Base-by-base conservation (phyloP, 176 grass and related monocot species). In the Avena eriantha region DNA sequence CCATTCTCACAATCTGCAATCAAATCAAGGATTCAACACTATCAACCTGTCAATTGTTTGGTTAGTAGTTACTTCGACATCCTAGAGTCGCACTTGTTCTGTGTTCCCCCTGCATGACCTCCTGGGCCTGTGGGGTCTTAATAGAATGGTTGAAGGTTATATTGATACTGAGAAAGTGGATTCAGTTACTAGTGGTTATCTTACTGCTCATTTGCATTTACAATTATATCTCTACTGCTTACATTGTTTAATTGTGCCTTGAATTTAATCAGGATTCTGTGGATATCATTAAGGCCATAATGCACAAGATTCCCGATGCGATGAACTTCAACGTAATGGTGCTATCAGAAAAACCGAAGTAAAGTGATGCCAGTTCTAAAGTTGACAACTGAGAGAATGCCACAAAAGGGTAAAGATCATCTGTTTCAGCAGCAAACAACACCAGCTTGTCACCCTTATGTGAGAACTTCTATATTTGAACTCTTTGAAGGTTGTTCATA, bases 241-340 rank as follows among this genome's bases (percentile, higher is more conserved):
- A 36, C 24, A 76, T 1, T 43, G 0, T 50, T 10, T 82, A 17
- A 24, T 29, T 29, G 29, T 41, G 6, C 39, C 59, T 77, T 77
- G 6, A 69, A n/a, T 69, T 89, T 29, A 47, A 82, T 33, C 60
- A 90, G 88, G 88, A 90, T 82, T 50, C 53, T 19, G 83, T 90
- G n/a, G 21, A 48, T 77, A 55, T 90, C 26, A 86, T 86, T 77
- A 86, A 86, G 83, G 39, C 15, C 39, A 86, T 77, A 43, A 90
- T 86, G 71, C 41, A 34, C 39, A 82, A 50, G 11, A 90, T 86
- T 29, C 88, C 83, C 21, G n/a, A 82, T 80, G 86, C 83, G 6
- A 59, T 82, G 7, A 90, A 82, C 29, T 90, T 86, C 78, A 90
- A 82, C 31, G 21, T 86, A 17, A 90, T 86, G 78, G 83, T 50